Evolutionary conservation across 2,329 filamentous ascomycete species (phyloP).

Genomic region (Aspergillus sojae): DNA sequence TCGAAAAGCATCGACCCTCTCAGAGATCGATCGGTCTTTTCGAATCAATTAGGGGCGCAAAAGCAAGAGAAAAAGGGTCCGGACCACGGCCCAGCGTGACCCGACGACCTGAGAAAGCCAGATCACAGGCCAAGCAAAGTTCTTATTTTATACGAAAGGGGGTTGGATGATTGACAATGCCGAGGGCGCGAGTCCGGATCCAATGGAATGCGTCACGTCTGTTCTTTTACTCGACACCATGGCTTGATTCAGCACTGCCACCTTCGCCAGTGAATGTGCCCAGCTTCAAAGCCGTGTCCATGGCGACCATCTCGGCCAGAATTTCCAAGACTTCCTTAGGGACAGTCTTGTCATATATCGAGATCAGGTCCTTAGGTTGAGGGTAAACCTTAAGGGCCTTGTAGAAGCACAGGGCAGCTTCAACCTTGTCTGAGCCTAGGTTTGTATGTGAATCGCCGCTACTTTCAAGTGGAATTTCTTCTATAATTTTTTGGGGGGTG

Average conservation of each 20-base stretch:
- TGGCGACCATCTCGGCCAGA: constrained; percentile 95
- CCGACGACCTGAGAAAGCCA: constrained; percentile 18
- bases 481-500: neutral
- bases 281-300: constrained; percentile 74
- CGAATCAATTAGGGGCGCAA: constrained; percentile 1
- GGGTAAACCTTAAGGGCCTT: constrained; percentile 98
- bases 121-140: constrained; percentile 19
- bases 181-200: constrained; percentile 11
- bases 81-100: constrained; percentile 29
- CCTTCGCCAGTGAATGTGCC: constrained; percentile 47
- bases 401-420: constrained; percentile 94
- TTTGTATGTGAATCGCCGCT: constrained; percentile 16
- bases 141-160: constrained; percentile 15
- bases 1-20: neutral
- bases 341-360: constrained; percentile 98
- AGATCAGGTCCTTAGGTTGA: constrained; percentile 86
- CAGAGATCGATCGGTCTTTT: constrained; percentile 1
- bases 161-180: constrained; percentile 16
- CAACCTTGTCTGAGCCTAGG: constrained; percentile 56
- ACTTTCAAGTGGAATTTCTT: constrained; percentile 1
- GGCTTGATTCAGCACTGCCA: constrained; percentile 33
- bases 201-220: neutral
- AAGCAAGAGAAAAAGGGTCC: constrained; percentile 14
- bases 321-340: constrained; percentile 96
- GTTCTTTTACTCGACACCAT: constrained; percentile 41